Conservation (phyloP, 176 grass and related monocot genomes). For the Triticum turgidum region DNA sequence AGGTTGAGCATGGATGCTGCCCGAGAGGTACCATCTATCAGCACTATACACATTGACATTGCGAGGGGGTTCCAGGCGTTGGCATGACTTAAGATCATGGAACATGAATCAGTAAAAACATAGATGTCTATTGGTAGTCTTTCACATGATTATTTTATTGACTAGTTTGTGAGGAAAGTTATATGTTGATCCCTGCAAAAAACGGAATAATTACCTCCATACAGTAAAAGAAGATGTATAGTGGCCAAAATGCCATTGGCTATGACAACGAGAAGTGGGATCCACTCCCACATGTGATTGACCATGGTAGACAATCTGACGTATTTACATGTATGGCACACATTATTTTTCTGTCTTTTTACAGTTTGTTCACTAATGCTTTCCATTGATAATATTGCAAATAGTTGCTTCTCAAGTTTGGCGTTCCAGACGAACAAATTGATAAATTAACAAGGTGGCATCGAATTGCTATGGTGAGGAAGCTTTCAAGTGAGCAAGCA, state of each 20-base stretch:
- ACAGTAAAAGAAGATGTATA: not conserved
- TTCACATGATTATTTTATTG: not conserved
- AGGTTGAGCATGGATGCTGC: constrained; percentile 99
- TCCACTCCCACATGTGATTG: not conserved
- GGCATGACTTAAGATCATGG: constrained; percentile 4
- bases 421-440: constrained; percentile 92
- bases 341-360: not conserved
- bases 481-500: constrained; percentile 95
- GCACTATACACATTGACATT: not conserved
- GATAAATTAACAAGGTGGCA: constrained; percentile 98
- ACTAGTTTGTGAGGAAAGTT: not conserved
- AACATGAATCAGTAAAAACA: constrained; percentile 2
- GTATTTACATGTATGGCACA: not conserved
- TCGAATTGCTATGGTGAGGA: constrained; percentile 92
- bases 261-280: not conserved
- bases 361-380: constrained; percentile 13
- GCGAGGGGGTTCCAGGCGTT: not conserved
- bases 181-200: not conserved
- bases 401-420: constrained; percentile 92
- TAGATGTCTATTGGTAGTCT: constrained; percentile 7
- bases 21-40: constrained; percentile 69
- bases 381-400: constrained; percentile 19
- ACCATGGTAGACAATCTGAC: constrained; percentile 2
- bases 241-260: not conserved
- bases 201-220: not conserved